Evolutionary conservation across 768 basidiomycete species (phyloP), one percentile per base, ranked within the genome.

Genomic region (Kwoniella sp.): DNA sequence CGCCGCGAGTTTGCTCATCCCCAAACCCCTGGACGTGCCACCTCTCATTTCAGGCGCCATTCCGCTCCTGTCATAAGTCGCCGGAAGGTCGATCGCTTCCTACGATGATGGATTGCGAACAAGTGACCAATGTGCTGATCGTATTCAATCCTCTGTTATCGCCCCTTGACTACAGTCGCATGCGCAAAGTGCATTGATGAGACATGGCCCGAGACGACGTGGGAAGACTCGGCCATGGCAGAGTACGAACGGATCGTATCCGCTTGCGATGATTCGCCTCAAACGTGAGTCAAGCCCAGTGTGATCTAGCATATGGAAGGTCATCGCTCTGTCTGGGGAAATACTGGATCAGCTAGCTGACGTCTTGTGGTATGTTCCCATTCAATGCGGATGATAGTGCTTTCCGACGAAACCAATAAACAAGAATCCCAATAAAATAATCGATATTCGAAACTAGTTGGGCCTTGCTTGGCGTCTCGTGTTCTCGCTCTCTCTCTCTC

Each of bases 101-200:
- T 12, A 37, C 20, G 26, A 20, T 1, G n/a, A 7, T n/a, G n/a
- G n/a, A n/a, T n/a, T n/a, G n/a, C n/a, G n/a, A n/a, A n/a, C n/a
- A n/a, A n/a, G n/a, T n/a, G n/a, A n/a, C n/a, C n/a, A n/a, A n/a
- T n/a, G 53, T 22, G 11, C 20, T 56, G 7, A 59, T 59, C 4
- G 41, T 28, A 23, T n/a, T n/a, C n/a, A n/a, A n/a, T n/a, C n/a
- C n/a, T n/a, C n/a, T n/a, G n/a, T n/a, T n/a, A n/a, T n/a, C n/a
- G n/a, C n/a, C n/a, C 25, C 13, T 4, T 23, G 20, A 13, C 28
- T 30, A 31, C 51, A 75, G 74, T 76, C 30, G 63, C 61, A n/a
- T 77, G 75, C 50, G 75, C 75, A 31, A 58, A 70, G 52, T 77
- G 75, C 47, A 77, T 77, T 60, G 75, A 77, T 62, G 37, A 48